These are phyloP conservation scores for Puccinellia tenuiflora DNA, from an alignment of 176 grass and related monocot genomes.

Conservation along the genomic window DNA sequence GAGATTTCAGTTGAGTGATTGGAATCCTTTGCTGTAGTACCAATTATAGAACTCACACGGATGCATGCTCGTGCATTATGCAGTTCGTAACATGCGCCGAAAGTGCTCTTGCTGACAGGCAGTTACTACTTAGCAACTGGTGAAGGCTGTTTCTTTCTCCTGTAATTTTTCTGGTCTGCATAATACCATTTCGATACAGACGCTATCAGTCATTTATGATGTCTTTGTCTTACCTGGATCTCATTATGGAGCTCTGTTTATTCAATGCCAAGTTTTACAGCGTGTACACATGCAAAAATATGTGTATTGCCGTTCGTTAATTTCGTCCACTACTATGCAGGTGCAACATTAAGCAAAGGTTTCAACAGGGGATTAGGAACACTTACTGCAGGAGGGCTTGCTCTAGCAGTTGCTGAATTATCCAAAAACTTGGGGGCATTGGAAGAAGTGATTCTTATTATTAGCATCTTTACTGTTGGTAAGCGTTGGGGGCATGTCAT, in stretches of 20 bases:
- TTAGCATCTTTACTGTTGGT: constrained; percentile 71
- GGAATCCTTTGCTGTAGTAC: background rate
- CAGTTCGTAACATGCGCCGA: background rate
- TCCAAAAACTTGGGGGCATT: constrained; percentile 49
- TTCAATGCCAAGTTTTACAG: background rate
- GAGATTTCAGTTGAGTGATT: background rate
- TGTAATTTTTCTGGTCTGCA: background rate
- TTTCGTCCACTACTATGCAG: constrained; percentile 38
- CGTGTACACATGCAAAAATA: background rate
- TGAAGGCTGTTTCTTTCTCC: background rate
- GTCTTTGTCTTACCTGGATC: background rate
- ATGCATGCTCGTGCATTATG: background rate
- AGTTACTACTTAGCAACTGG: background rate
- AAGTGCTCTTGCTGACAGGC: background rate
- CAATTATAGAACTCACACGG: background rate
- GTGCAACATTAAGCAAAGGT: constrained; percentile 95
- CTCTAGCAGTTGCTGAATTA: constrained; percentile 67
- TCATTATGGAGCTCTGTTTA: background rate
- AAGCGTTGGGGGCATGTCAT: constrained; percentile 7
- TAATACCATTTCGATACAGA: background rate
- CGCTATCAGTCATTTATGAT: background rate
- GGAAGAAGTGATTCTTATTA: constrained; percentile 79
- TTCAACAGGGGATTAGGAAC: constrained; percentile 83
- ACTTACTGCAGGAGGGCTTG: constrained; percentile 75
- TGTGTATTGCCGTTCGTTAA: background rate